Evolutionary conservation across 2,329 filamentous ascomycete species (phyloP), one percentile per base, ranked within the genome.

Genomic region (Nigrospora oryzae): DNA sequence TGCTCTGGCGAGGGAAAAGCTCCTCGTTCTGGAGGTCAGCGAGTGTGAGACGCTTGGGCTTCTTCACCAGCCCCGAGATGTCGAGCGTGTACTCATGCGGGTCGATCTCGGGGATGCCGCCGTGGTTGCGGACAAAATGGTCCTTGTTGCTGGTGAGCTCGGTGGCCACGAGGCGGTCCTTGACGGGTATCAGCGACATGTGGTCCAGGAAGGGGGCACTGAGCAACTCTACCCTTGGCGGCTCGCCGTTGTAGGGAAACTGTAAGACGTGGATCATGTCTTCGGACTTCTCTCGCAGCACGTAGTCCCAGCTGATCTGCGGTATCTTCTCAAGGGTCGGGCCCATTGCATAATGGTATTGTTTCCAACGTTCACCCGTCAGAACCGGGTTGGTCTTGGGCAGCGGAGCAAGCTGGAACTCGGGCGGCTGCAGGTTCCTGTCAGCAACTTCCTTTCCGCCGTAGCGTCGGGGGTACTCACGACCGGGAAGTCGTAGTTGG

Each of bases 91-190:
- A 83, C 3, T 72, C 65, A 0, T 75, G 68, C 1, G 70, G 63
- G 10, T 84, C 71, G 44, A 87, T 85, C 8, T 75, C 65, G 0
- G 84, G 84, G 15, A 88, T 79, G 0, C 83, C 83, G 11, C 84
- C 83, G 49, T 88, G 84, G 47, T 88, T 88, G 8, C 84, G 70
- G 1, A 88, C 78, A 51, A 85, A 88, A 51, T 81, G 76, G 6
- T 56, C 43, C 13, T 54, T 43, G 48, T 85, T 88, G 0, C 71
- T 66, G 0, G 84, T 88, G 35, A 86, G 71, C 0, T 58, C 53
- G 14, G 70, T 70, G 1, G 73, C 71, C 1, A 81, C 71, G 0
- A 84, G 66, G 2, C 74, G 68, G 49, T 81, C 56, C 48, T 49
- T 17, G 16, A 17, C 28, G 4, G 6, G 23, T 36, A 28, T 42